These are phyloP conservation scores for Omphalotus olearius DNA, from an alignment of 1,284 basidiomycete genomes.

Conservation along the genomic window DNA sequence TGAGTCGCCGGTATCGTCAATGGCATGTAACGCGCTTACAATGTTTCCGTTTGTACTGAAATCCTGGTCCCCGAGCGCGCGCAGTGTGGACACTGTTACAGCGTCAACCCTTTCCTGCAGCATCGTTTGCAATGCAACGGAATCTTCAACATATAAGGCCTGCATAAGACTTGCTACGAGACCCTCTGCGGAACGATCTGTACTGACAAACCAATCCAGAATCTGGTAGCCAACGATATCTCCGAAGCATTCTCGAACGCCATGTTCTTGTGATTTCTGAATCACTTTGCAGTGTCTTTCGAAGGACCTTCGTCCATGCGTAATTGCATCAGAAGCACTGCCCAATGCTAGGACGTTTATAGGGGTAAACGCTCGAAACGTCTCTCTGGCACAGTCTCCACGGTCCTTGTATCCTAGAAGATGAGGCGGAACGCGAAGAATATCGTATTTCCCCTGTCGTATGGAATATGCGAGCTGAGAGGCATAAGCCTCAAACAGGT, in stretches of 20 bases:
- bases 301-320: conserved; percentile 49
- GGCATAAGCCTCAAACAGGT: conserved; percentile 78
- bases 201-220: conserved; percentile 39
- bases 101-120: conserved; percentile 47
- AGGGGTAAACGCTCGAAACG: conserved; percentile 61
- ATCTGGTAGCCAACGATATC: conserved; percentile 67
- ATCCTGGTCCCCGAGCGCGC: conserved; percentile 60
- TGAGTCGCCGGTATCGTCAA: conserved; percentile 22
- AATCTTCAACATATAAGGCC: conserved; percentile 26
- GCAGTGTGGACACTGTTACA: conserved; percentile 53
- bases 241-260: conserved; percentile 63
- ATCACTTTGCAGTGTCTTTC: conserved; percentile 60
- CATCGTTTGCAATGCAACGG: conserved; percentile 32
- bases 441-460: conserved; percentile 44
- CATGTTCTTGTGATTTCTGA: conserved; percentile 47
- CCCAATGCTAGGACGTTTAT: conserved; percentile 46
- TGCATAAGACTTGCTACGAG: conserved; percentile 37
- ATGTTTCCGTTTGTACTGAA: conserved; percentile 37
- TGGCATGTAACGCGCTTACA: conserved; percentile 26
- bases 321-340: conserved; percentile 19
- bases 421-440: conserved; percentile 62
- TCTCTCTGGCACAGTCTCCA: conserved; percentile 54
- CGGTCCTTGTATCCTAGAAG: conserved; percentile 70
- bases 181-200: conserved; percentile 18
- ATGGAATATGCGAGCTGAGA: conserved; percentile 73